These are phyloP conservation scores for Cyclocybe cylindracea DNA, from an alignment of 768 basidiomycete species.

Conservation along the genomic window DNA sequence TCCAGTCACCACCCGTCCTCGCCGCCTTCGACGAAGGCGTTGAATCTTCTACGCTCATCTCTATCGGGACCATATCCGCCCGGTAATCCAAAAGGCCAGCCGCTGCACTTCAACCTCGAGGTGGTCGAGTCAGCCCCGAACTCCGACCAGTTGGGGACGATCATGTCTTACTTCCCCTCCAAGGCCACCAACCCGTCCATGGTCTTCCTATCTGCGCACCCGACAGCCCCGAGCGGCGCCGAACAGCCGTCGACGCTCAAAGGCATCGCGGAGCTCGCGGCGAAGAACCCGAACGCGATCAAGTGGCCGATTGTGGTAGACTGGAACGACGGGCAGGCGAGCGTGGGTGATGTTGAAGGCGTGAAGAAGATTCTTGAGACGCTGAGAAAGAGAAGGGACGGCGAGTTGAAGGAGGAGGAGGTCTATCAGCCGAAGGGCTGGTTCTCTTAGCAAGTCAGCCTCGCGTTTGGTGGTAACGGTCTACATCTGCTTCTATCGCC, in stretches of 20 bases:
- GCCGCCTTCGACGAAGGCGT: slow-evolving; percentile 62
- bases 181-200: slow-evolving; percentile 37
- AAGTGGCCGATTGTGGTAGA: slow-evolving; percentile 85
- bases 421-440: slow-evolving; percentile 54
- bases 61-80: slow-evolving; percentile 65
- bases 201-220: slow-evolving; percentile 65
- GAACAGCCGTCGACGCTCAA: slow-evolving; percentile 39
- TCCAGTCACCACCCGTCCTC: slow-evolving; percentile 66
- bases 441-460: slow-evolving; percentile 38
- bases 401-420: slow-evolving; percentile 51
- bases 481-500: too few species aligned
- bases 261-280: slow-evolving; percentile 50
- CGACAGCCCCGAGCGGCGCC: slow-evolving; percentile 41
- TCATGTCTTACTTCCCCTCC: slow-evolving; percentile 59
- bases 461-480: too few species aligned
- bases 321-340: slow-evolving; percentile 67
- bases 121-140: slow-evolving; percentile 71
- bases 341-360: slow-evolving; percentile 67
- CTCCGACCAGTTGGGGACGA: slow-evolving; percentile 65
- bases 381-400: slow-evolving; percentile 66
- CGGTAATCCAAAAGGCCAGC: slow-evolving; percentile 39
- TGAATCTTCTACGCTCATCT: slow-evolving; percentile 59
- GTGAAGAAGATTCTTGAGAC: slow-evolving; percentile 69
- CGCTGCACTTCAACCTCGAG: slow-evolving; percentile 71
- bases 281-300: slow-evolving; percentile 57